Evolutionary conservation across 225 moss, liverwort and hornwort genomes (phyloP).

Genomic region (Takakia lepidozioides): DNA sequence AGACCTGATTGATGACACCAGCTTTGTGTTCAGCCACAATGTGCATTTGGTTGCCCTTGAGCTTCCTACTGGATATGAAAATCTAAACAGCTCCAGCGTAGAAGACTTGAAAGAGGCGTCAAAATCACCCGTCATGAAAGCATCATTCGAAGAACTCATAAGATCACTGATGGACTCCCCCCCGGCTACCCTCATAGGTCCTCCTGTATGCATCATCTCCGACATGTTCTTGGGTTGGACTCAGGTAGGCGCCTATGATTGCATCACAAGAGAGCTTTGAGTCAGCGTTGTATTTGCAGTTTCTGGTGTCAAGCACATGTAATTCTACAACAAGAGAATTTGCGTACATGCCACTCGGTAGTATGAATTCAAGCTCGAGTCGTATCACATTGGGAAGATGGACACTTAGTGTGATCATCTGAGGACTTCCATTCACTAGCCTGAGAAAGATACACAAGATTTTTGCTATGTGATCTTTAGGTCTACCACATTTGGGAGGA

Average conservation of each 20-base stretch:
- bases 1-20: conserved; percentile 9
- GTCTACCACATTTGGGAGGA: no score
- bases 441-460: no score
- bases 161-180: conserved; percentile 10
- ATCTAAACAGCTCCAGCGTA: background rate
- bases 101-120: conserved; percentile 11
- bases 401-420: no score
- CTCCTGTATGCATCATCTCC: conserved; percentile 41
- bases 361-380: background rate
- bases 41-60: conserved; percentile 15
- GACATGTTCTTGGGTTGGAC: conserved; percentile 48
- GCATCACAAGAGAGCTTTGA: background rate
- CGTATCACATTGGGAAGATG: no score
- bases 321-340: background rate
- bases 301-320: background rate
- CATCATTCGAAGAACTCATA: no score
- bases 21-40: conserved; percentile 26
- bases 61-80: background rate
- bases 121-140: no score
- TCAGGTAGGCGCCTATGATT: conserved; percentile 32
- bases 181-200: conserved; percentile 8
- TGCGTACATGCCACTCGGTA: background rate
- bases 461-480: conserved; percentile 24
- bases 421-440: no score
- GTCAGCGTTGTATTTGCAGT: background rate